Conservation (phyloP, 140 eudicot genomes). For the Senecio squalidus region DNA sequence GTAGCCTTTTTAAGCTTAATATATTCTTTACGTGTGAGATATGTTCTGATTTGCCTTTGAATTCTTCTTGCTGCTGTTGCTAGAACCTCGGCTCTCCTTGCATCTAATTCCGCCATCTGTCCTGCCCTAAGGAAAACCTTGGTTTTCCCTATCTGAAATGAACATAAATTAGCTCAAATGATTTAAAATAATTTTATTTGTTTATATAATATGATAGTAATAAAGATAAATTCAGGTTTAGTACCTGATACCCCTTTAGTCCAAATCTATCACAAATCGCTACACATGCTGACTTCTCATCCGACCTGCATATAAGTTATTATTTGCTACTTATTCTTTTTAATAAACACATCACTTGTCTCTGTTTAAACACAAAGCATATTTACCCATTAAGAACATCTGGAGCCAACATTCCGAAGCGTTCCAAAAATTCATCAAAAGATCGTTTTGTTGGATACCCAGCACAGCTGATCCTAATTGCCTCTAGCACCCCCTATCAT, state of each 20-base stretch:
- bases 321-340: background rate
- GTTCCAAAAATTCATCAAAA: conserved; percentile 84
- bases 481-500: conserved; percentile 87
- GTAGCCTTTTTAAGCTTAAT: conserved; percentile 57
- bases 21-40: conserved; percentile 75
- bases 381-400: conserved; percentile 79
- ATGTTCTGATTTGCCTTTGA: conserved; percentile 82
- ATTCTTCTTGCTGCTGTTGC: conserved; percentile 84
- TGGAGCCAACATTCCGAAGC: conserved; percentile 86
- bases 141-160: conserved; percentile 78
- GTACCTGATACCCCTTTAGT: conserved; percentile 86
- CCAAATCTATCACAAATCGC: conserved; percentile 85
- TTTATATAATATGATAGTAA: background rate
- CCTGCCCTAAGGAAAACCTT: conserved; percentile 96
- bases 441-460: conserved; percentile 94
- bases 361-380: too few species aligned
- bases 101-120: conserved; percentile 97
- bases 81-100: conserved; percentile 82
- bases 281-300: conserved; percentile 83
- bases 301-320: conserved; percentile 45
- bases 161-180: conserved; percentile 18
- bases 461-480: conserved; percentile 90
- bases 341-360: background rate
- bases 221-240: conserved; percentile 7
- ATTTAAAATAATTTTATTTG: background rate